A percentile compares a stretch with the other conserved stretches of the same genome.
Conservation (phyloP, 2,329 filamentous ascomycete species). For the Rugonectria rugulosa region DNA sequence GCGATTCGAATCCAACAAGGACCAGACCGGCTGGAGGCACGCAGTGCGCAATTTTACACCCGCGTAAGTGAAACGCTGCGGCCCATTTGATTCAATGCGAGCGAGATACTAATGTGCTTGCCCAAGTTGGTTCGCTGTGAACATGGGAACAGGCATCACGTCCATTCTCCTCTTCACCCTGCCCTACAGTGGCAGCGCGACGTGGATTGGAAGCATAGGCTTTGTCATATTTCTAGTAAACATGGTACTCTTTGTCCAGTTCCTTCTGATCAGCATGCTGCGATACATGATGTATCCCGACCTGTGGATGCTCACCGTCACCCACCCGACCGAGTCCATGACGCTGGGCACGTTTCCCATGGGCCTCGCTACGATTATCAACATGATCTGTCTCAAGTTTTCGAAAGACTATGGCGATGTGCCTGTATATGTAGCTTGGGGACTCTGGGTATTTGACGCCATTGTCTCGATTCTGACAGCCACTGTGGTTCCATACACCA, state of each 20-base stretch:
- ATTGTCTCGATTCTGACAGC: slow-evolving; percentile 48
- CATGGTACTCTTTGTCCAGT: slow-evolving; percentile 58
- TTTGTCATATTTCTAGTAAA: slow-evolving; percentile 65
- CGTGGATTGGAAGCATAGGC: not conserved
- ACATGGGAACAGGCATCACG: not conserved
- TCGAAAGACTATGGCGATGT: slow-evolving; percentile 63
- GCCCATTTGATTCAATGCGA: too few relatives aligned
- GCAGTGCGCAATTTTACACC: too few relatives aligned
- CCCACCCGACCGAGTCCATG: slow-evolving; percentile 67
- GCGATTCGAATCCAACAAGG: too few relatives aligned
- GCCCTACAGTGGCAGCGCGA: not conserved
- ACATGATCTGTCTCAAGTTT: slow-evolving; percentile 66
- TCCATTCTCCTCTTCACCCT: not conserved
- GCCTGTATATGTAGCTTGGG: slow-evolving; percentile 58
- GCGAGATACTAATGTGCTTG: too few relatives aligned
- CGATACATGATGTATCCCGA: slow-evolving; percentile 68
- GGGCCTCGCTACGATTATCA: slow-evolving; percentile 68
- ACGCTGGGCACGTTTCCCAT: slow-evolving; percentile 71
- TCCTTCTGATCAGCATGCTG: slow-evolving; percentile 57
- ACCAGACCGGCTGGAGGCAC: too few relatives aligned
- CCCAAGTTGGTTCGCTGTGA: too few relatives aligned
- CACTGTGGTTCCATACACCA: slow-evolving; percentile 57
- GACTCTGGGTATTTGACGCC: slow-evolving; percentile 61
- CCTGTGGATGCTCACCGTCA: slow-evolving; percentile 67
- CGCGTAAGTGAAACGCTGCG: too few relatives aligned